These are phyloP conservation scores for Eutypa lata DNA, from an alignment of 2,329 filamentous ascomycete genomes.

Conservation along the genomic window DNA sequence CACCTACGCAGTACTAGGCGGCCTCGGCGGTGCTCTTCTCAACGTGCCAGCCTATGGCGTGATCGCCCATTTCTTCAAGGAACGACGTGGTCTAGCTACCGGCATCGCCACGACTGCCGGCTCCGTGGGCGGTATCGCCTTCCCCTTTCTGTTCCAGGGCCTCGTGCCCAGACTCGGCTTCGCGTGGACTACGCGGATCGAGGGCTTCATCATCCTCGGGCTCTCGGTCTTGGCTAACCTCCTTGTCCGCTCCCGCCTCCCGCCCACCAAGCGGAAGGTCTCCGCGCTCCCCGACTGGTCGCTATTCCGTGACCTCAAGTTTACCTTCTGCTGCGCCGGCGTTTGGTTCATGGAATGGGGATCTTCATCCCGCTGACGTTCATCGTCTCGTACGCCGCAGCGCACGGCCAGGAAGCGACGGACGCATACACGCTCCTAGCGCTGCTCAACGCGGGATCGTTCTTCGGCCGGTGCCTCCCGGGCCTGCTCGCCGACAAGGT, in stretches of 20 bases:
- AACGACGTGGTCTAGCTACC: constrained; percentile 71
- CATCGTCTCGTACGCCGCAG: constrained; percentile 47
- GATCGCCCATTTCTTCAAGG: constrained; percentile 75
- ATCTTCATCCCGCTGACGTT: constrained; percentile 25
- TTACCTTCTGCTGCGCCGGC: constrained; percentile 57
- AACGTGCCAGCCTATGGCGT: constrained; percentile 74
- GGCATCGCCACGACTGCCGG: constrained; percentile 77
- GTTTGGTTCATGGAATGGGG: constrained; percentile 68
- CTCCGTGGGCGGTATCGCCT: constrained; percentile 66
- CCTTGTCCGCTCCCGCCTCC: constrained; percentile 52
- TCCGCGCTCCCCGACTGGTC: constrained; percentile 55
- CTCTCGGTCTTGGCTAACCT: constrained; percentile 45
- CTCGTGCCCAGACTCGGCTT: constrained; percentile 47
- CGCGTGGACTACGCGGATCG: constrained; percentile 46
- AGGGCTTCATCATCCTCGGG: constrained; percentile 47
- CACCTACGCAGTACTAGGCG: constrained; percentile 69
- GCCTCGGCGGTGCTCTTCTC: constrained; percentile 69
- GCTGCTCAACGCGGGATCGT: constrained; percentile 75
- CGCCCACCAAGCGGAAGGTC: constrained; percentile 40
- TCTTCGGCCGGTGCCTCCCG: constrained; percentile 72
- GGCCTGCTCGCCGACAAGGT: constrained; percentile 72
- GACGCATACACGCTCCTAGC: constrained; percentile 76
- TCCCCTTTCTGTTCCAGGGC: constrained; percentile 46
- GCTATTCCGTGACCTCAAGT: constrained; percentile 59
- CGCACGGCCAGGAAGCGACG: constrained; percentile 53